phyloP scores from a whole-genome alignment of 2,329 filamentous ascomycete species.

The Trichoderma lentiforme region DNA sequence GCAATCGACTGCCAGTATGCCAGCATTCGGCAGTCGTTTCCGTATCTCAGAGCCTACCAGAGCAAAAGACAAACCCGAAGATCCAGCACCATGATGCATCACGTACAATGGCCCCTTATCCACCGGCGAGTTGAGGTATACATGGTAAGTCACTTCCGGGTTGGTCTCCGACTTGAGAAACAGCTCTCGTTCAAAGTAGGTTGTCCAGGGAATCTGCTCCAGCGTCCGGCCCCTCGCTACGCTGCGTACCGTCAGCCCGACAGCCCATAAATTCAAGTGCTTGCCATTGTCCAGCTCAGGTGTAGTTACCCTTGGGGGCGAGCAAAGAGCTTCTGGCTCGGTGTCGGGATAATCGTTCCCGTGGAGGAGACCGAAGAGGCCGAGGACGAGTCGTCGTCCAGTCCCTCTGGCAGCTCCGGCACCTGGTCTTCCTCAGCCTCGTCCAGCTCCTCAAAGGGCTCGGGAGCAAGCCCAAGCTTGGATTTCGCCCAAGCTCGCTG shows the following conservation, averaged over 20 bases:
- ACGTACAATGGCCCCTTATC: slow-evolving; percentile 79
- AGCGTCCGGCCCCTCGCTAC: slow-evolving; percentile 51
- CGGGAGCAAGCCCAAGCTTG: slow-evolving; percentile 59
- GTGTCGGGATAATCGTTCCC: slow-evolving; percentile 82
- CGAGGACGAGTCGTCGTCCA: slow-evolving; percentile 70
- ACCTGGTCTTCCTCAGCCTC: slow-evolving; percentile 49
- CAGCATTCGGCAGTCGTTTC: slow-evolving; percentile 72
- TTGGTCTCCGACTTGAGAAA: slow-evolving; percentile 56
- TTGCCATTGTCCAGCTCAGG: neutral
- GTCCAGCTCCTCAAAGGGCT: slow-evolving; percentile 50
- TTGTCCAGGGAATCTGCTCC: slow-evolving; percentile 76
- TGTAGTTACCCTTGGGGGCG: slow-evolving; percentile 59
- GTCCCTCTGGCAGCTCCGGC: slow-evolving; percentile 43
- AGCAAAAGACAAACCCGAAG: slow-evolving; percentile 89
- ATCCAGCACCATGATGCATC: slow-evolving; percentile 91
- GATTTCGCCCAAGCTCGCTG: slow-evolving; percentile 76
- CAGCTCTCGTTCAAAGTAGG: slow-evolving; percentile 87
- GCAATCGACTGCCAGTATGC: slow-evolving; percentile 81
- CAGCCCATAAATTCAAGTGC: neutral
- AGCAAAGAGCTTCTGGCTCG: slow-evolving; percentile 69
- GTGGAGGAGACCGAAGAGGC: slow-evolving; percentile 88
- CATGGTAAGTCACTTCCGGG: slow-evolving; percentile 66
- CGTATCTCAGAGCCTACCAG: slow-evolving; percentile 74
- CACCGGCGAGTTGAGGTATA: slow-evolving; percentile 79
- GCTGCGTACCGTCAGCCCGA: slow-evolving; percentile 35